Evolutionary conservation across 2,329 filamentous ascomycete species (phyloP).

Genomic region (Leptodontidium sp.): DNA sequence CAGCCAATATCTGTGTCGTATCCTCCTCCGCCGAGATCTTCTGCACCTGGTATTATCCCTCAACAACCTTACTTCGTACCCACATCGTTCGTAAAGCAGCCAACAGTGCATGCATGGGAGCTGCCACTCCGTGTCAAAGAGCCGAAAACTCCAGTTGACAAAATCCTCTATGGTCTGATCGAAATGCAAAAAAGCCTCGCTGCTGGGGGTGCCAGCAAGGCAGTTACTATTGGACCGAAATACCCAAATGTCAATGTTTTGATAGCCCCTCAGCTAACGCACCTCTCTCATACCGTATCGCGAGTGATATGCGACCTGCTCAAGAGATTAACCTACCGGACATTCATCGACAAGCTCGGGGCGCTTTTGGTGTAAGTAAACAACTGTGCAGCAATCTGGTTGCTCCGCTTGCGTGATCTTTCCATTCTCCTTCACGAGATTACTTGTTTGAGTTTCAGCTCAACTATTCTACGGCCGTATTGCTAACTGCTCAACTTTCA

Average conservation of each 20-base stretch:
- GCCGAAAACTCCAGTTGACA: neutral
- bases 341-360: conserved; percentile 8
- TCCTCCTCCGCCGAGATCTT: neutral
- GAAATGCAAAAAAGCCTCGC: neutral
- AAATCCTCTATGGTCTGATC: conserved; percentile 10
- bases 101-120: conserved; percentile 13
- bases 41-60: neutral
- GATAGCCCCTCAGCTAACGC: conserved; percentile 2
- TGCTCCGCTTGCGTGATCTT: neutral
- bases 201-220: neutral
- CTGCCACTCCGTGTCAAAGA: neutral
- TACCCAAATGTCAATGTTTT: conserved; percentile 6
- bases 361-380: conserved; percentile 11
- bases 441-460: neutral
- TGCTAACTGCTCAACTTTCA: neutral
- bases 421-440: neutral
- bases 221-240: neutral
- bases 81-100: conserved; percentile 13
- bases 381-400: neutral
- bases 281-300: conserved; percentile 1
- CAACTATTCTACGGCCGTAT: neutral
- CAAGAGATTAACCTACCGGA: conserved; percentile 8
- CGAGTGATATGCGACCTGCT: conserved; percentile 12
- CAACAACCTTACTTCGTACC: neutral
- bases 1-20: neutral